Conservation (phyloP, 305 asterid species). For the Rubia tinctorum region DNA sequence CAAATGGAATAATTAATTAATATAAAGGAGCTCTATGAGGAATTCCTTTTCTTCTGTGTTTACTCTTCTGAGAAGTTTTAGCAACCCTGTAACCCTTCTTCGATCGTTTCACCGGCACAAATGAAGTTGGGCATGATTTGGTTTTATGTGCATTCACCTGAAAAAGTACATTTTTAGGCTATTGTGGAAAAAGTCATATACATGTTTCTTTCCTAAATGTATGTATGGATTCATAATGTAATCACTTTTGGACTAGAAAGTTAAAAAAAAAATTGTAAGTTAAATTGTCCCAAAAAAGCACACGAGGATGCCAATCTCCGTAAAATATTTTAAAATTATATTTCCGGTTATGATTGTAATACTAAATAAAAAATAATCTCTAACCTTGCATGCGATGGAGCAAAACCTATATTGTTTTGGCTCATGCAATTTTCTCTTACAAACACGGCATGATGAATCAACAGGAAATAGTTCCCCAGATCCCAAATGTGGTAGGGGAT, state of each 20-base stretch:
- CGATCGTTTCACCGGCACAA: neutral
- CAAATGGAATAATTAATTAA: neutral
- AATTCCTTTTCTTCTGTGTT: neutral
- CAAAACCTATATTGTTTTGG: neutral
- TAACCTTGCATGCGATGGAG: slow-evolving; percentile 3
- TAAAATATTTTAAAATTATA: neutral
- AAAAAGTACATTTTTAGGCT: no score
- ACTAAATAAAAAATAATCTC: neutral
- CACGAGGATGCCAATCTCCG: no score
- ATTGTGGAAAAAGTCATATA: neutral
- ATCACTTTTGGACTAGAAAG: no score
- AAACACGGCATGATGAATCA: neutral
- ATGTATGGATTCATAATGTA: no score
- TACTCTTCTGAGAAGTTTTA: neutral
- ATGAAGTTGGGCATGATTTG: neutral
- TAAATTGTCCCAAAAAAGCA: no score
- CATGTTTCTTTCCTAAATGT: no score
- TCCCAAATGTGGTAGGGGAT: neutral
- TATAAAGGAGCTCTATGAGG: neutral
- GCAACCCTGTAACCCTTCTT: neutral
- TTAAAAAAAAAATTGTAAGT: no score
- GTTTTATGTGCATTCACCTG: neutral
- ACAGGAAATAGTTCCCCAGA: neutral
- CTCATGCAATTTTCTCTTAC: slow-evolving; percentile 2
- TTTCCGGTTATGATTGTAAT: no score